Evolutionary conservation across 2,329 filamentous ascomycete species (phyloP), one percentile per base, ranked within the genome.

Genomic region (Keithomyces neogunnii): DNA sequence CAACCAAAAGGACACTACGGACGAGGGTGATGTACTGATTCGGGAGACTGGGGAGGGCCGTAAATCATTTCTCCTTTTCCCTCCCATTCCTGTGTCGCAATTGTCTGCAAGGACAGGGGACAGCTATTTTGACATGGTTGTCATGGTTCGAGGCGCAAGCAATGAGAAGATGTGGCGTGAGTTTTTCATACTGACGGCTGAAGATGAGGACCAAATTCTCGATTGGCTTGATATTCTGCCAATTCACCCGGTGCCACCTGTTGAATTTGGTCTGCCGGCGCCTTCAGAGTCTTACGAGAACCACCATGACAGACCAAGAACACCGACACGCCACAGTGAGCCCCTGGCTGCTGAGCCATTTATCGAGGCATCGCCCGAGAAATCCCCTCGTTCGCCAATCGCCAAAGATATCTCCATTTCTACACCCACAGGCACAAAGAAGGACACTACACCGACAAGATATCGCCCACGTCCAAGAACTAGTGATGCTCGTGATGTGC

Each of bases 171-270:
- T 87, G 56, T 97, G 92, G 91, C 84, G 84, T 55, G 91, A 99
- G 68, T 73, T 95, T 5, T 73, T 97, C 53, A 85, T 82, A n/a
- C 74, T 97, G 13, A 80, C 76, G 8, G 82, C 87, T 3, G 85
- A 91, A 49, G 82, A 88, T 62, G 85, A 90, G 55, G 84, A 88
- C 51, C 83, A 90, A 53, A 83, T 86, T 5, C 72, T 80, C 13
- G 93, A 97, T 67, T 99, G 93, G 93, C 73, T 96, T 38, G 80
- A 87, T 39, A 88, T 96, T 68, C 72, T 97, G 2, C 78, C 78
- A 13, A 69, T 70, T 40, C 66, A 62, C 30, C 78, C 78, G 1
- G 62, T 77, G 9, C 76, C 80, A 2, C 77, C 78, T 0, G 54
- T 60, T 28, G 63, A 68, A 3, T n/a, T 48, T 4, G 35, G 39